Evolutionary conservation across 768 basidiomycete genomes (phyloP), one percentile per base, ranked within the genome.

Genomic region (Podaxis sp.): DNA sequence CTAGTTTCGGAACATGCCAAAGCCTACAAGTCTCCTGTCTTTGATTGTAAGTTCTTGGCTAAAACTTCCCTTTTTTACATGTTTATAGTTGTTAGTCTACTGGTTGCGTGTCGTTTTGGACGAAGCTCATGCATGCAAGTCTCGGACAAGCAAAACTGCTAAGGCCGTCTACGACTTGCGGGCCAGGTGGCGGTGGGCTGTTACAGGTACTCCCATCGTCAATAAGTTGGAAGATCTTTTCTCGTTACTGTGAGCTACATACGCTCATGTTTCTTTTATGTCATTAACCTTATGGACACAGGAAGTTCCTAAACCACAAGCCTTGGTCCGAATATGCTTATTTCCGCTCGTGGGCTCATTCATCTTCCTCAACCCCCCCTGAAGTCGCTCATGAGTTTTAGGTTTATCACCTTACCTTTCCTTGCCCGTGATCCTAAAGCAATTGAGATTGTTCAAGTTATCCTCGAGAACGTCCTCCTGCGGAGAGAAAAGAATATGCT

Each of bases 121-220:
- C 68, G 96, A 98, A 73, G 96, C 96, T 2, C 96, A 98, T 72
- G 86, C 91, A 62, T 95, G 93, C 77, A 98, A 97, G 74, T 93
- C 91, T 11, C 82, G 95, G 23, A 81, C 82, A 5, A 95, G 92
- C 67, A 90, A 91, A 71, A 92, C 91, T 13, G 93, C 93, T 0
- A 90, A 88, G 65, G 90, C 96, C 5, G 91, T 91, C 48, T 98
- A 90, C 70, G 91, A 91, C 4, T 78, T 98, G 9, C 82, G 79
- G 21, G 90, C 90, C 4, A 79, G 87, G 62, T 77, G 92, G 50
- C 81, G 90, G 64, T 98, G 96, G 96, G 93, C 93, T 2, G 85
- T 96, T 28, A 96, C 93, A 11, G 93, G 93, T 11, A 98, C 96
- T 4, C 96, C 96, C 0, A 98, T 98, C 61, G 92, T 97, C 58